Base-by-base conservation (phyloP, 305 asterid genomes). In the Salvia sclarea region DNA sequence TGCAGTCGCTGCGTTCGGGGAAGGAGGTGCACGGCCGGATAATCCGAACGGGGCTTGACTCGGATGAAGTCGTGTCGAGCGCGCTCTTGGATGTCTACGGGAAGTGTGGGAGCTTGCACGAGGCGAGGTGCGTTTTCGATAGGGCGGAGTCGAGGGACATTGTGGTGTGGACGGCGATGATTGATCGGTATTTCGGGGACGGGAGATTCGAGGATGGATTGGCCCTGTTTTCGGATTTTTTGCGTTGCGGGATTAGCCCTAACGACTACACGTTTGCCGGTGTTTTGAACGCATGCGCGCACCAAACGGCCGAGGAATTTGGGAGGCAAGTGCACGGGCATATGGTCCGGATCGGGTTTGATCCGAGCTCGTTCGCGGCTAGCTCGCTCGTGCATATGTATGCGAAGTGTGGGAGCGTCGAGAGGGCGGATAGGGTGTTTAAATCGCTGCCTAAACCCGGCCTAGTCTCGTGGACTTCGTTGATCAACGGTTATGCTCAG, bases 301-400 rank as follows among this genome's bases (percentile, higher is more conserved):
- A 76, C 63, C 86, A 81, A 49, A 87, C 92, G 0, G 57, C 78
- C 2, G 96, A 88, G 75, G 83, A 71, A n/a, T 40, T 84, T 25
- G 96, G 97, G 14, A 80, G 83, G 59, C 97, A 91, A 61, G 81
- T 88, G 18, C 96, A 91, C 65, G 92, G 92, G 8, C 81, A 79
- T 79, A 91, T 91, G 95, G 76, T 49, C 17, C 75, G 95, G 10
- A 67, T 60, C 18, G 88, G 86, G 31, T 88, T 82, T 54, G 83
- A 85, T 75, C 91, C 95, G 3, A 52, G 44, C 55, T 87, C 98
- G 0, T 91, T 84, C 71, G 95, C 94, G 41, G 87, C 86, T 6
- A 87, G 98, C 64, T 80, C 98, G 56, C 93, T 89, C 64, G 92
- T 89, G 74, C 96, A 91, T 69, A 84, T 89, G 96, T 89, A 91